Evolutionary conservation across 2,329 filamentous ascomycete species (phyloP).

Genomic region (Exophiala sp.): DNA sequence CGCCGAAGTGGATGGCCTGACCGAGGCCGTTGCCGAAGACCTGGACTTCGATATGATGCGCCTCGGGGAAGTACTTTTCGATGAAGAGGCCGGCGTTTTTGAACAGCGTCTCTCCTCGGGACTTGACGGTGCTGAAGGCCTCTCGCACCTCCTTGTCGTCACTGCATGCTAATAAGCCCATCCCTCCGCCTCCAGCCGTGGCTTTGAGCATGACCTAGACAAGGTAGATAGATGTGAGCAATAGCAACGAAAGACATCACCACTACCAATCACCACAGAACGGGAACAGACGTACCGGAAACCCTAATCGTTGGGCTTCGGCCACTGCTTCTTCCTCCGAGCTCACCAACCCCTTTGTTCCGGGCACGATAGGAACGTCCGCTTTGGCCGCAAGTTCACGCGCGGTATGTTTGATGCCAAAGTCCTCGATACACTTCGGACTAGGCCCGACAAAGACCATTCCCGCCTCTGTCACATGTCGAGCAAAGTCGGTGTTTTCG

Average conservation of each 20-base stretch:
- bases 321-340: slow-evolving; percentile 45
- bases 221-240: too few species aligned
- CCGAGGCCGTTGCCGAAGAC: slow-evolving; percentile 79
- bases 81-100: slow-evolving; percentile 80
- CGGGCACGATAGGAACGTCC: slow-evolving; percentile 51
- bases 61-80: slow-evolving; percentile 72
- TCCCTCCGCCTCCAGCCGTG: slow-evolving; percentile 73
- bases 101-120: slow-evolving; percentile 71
- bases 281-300: slow-evolving; percentile 40
- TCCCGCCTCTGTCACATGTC: slow-evolving; percentile 47
- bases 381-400: slow-evolving; percentile 49
- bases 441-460: slow-evolving; percentile 57
- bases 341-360: slow-evolving; percentile 46
- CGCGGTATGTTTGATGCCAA: slow-evolving; percentile 56
- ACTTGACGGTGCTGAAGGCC: slow-evolving; percentile 66
- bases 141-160: slow-evolving; percentile 62
- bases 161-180: slow-evolving; percentile 73
- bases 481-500: slow-evolving; percentile 58
- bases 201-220: slow-evolving; percentile 67
- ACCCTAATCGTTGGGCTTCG: slow-evolving; percentile 44
- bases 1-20: slow-evolving; percentile 74
- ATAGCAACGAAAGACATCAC: too few species aligned
- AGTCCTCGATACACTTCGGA: slow-evolving; percentile 48
- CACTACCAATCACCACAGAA: too few species aligned
- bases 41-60: slow-evolving; percentile 83